These are phyloP conservation scores for Aspergillus ochraceus DNA, from an alignment of 2,329 filamentous ascomycete species.

Conservation along the genomic window DNA sequence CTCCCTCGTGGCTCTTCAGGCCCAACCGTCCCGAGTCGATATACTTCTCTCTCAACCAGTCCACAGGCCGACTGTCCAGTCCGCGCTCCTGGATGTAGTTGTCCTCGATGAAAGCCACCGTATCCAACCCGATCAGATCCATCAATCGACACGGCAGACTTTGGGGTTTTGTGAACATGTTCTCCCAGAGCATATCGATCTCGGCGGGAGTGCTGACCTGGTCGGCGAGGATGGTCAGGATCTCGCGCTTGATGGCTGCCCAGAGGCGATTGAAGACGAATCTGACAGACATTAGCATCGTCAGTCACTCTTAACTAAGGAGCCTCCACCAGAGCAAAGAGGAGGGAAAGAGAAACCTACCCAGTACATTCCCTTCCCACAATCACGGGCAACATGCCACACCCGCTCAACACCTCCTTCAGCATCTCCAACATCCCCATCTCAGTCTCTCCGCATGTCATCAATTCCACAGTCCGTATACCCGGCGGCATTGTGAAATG, in stretches of 20 bases:
- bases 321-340: neutral
- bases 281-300: conserved; percentile 7
- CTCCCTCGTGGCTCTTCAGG: conserved; percentile 34
- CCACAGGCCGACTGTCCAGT: conserved; percentile 39
- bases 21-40: conserved; percentile 51
- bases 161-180: conserved; percentile 35
- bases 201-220: conserved; percentile 50
- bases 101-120: conserved; percentile 54
- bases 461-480: conserved; percentile 51
- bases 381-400: conserved; percentile 45
- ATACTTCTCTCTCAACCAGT: conserved; percentile 49
- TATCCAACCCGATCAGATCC: conserved; percentile 55
- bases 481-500: conserved; percentile 54
- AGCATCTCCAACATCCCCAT: conserved; percentile 46
- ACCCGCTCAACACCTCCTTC: conserved; percentile 36
- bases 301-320: neutral
- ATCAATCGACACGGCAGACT: conserved; percentile 40
- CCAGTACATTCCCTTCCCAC: conserved; percentile 52
- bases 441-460: conserved; percentile 52
- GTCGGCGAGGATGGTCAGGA: conserved; percentile 50
- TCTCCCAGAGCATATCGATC: conserved; percentile 45
- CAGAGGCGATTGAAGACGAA: conserved; percentile 58
- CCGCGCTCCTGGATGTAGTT: conserved; percentile 53
- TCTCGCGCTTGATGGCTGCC: conserved; percentile 58
- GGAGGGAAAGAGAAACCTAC: conserved; percentile 7